A percentile compares a stretch with the other conserved stretches of the same genome.
phyloP scores from a whole-genome alignment of 371 early-diverging fungal species.

The Circinella umbellata region DNA sequence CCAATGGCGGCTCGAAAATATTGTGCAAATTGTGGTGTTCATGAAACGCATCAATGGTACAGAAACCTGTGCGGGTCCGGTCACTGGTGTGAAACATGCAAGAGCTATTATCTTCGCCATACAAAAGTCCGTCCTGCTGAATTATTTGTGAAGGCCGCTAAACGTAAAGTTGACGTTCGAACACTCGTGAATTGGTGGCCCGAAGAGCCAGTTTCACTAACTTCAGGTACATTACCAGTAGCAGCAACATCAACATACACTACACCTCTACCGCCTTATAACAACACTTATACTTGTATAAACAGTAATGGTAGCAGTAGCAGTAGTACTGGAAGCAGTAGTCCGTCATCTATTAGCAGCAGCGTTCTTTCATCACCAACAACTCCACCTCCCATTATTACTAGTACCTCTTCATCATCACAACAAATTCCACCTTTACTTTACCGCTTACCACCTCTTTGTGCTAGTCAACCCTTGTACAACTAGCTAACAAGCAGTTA shows the following conservation, averaged over 20 bases:
- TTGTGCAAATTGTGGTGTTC: constrained; percentile 48
- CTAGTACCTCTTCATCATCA: neutral
- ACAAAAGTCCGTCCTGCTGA: constrained; percentile 42
- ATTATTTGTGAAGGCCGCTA: constrained; percentile 49
- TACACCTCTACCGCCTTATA: neutral
- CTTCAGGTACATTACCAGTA: neutral
- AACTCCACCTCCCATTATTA: constrained; percentile 5
- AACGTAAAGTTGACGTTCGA: constrained; percentile 46
- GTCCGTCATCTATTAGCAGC: constrained; percentile 3
- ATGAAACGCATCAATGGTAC: constrained; percentile 56
- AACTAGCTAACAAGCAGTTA: neutral
- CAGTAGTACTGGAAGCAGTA: constrained; percentile 7
- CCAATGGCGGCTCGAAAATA: constrained; percentile 21
- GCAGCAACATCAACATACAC: neutral
- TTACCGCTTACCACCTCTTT: constrained; percentile 2
- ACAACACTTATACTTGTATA: neutral
- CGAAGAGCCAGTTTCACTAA: neutral
- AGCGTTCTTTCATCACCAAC: constrained; percentile 15
- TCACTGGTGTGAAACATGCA: constrained; percentile 56
- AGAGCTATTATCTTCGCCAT: constrained; percentile 48
- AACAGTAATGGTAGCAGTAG: constrained; percentile 1
- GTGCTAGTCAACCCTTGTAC: neutral
- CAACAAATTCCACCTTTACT: neutral
- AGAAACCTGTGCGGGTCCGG: constrained; percentile 47
- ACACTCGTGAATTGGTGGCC: constrained; percentile 35